A percentile compares a stretch with the other conserved stretches of the same genome.
phyloP scores from a whole-genome alignment of 2,329 filamentous ascomycete species.

The Dichotomopilus funicola region DNA sequence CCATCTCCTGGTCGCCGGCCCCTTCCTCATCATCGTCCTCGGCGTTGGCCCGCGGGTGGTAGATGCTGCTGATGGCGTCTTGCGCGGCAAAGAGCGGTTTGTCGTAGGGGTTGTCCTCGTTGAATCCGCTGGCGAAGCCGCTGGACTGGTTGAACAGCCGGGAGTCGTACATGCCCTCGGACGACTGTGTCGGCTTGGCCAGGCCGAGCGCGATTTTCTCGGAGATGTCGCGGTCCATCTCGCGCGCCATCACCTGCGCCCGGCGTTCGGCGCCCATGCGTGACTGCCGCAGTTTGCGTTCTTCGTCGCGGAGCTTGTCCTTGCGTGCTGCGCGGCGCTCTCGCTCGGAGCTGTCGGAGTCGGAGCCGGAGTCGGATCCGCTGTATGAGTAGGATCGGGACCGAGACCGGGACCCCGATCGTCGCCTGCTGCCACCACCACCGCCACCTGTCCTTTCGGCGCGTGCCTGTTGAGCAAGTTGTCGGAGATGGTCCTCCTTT shows the following conservation, averaged over 20 bases:
- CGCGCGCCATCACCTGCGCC: conserved; percentile 85
- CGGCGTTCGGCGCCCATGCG: conserved; percentile 92
- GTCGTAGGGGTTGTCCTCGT: conserved; percentile 96
- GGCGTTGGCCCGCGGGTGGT: conserved; percentile 69
- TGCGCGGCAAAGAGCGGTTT: conserved; percentile 95
- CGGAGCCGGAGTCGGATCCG: conserved; percentile 42
- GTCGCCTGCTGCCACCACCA: conserved; percentile 20
- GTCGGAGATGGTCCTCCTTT: conserved; percentile 86
- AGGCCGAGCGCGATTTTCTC: conserved; percentile 93
- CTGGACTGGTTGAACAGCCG: conserved; percentile 89
- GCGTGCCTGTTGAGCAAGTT: conserved; percentile 83
- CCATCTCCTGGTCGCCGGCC: conserved; percentile 74
- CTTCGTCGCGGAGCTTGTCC: conserved; percentile 73
- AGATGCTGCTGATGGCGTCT: conserved; percentile 91
- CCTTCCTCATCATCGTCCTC: conserved; percentile 74
- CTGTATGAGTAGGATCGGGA: conserved; percentile 47
- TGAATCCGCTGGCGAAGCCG: conserved; percentile 87
- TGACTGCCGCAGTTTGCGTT: conserved; percentile 85
- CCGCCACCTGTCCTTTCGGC: conserved; percentile 61
- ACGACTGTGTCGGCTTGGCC: conserved; percentile 87
- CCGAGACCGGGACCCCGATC: not conserved
- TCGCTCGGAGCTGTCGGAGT: conserved; percentile 61
- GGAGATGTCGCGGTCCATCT: conserved; percentile 93
- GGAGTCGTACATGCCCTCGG: conserved; percentile 95
- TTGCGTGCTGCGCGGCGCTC: conserved; percentile 71